Percentiles rank a stretch among this genome's conserved stretches.
Conservation (phyloP, 192 early-diverging fungal genomes). For the Fimicolochytrium jonesii region DNA sequence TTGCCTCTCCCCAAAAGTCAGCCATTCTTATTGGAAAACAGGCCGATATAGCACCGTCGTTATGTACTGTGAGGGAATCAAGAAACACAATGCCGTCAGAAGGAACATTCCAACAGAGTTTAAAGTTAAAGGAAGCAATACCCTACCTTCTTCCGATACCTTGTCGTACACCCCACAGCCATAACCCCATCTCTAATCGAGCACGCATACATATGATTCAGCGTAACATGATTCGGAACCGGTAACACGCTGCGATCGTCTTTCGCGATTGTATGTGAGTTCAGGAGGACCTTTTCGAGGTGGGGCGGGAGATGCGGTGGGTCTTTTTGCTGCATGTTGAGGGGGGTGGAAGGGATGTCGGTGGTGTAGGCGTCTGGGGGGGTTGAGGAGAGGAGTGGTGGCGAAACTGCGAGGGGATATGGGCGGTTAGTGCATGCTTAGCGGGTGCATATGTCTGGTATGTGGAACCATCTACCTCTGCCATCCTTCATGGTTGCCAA, state of each 20-base stretch:
- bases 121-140: neutral
- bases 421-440: too few relatives aligned
- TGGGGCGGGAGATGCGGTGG: slow-evolving; percentile 85
- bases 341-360: slow-evolving; percentile 43
- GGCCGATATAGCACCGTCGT: slow-evolving; percentile 56
- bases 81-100: neutral
- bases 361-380: slow-evolving; percentile 64
- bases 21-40: slow-evolving; percentile 22
- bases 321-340: neutral
- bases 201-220: slow-evolving; percentile 96
- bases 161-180: slow-evolving; percentile 83
- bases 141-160: slow-evolving; percentile 85
- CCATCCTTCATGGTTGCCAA: too few relatives aligned
- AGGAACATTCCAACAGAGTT: neutral
- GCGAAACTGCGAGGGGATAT: slow-evolving; percentile 4
- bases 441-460: too few relatives aligned
- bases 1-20: too few relatives aligned
- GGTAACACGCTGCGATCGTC: slow-evolving; percentile 81
- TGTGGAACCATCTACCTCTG: too few relatives aligned
- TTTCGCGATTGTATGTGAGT: slow-evolving; percentile 40
- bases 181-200: slow-evolving; percentile 94
- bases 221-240: slow-evolving; percentile 85
- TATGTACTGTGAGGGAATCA: slow-evolving; percentile 37
- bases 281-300: slow-evolving; percentile 87
- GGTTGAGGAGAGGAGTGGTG: slow-evolving; percentile 36